Percentiles rank a stretch among this genome's conserved stretches.
phyloP scores from a whole-genome alignment of 2,329 filamentous ascomycete genomes.

The Rhynchosporium graminicola region DNA sequence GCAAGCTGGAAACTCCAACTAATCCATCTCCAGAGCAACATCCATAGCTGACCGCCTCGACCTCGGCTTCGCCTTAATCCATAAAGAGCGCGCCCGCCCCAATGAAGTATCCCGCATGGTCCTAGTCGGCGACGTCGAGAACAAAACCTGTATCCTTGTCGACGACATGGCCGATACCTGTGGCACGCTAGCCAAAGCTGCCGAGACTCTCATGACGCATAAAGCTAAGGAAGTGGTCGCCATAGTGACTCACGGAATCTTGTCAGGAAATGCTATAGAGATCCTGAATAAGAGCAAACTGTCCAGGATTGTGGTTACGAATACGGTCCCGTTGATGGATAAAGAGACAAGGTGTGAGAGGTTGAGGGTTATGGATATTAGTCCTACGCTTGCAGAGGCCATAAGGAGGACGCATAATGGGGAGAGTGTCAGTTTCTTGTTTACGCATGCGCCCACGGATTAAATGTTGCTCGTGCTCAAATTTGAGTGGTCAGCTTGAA shows the following conservation, averaged over 20 bases:
- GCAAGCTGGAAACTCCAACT: no score
- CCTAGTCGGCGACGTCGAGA: constrained; percentile 89
- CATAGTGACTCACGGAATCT: constrained; percentile 91
- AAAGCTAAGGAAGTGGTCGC: constrained; percentile 87
- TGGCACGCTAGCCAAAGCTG: constrained; percentile 84
- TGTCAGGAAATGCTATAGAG: constrained; percentile 85
- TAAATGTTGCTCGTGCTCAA: constrained; percentile 25
- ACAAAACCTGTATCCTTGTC: constrained; percentile 92
- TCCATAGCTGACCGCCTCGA: constrained; percentile 91
- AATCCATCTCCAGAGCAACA: constrained; percentile 61
- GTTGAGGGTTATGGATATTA: constrained; percentile 90
- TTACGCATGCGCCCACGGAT: constrained; percentile 63
- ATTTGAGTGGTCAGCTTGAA: not conserved
- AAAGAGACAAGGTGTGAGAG: constrained; percentile 78
- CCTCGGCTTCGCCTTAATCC: constrained; percentile 88
- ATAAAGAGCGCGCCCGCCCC: constrained; percentile 90
- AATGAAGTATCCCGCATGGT: constrained; percentile 94
- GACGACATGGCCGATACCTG: constrained; percentile 95
- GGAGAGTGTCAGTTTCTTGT: constrained; percentile 66
- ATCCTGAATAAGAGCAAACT: constrained; percentile 69
- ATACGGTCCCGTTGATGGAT: constrained; percentile 79
- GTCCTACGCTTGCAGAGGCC: constrained; percentile 75
- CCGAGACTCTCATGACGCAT: constrained; percentile 82
- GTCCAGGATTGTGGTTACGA: constrained; percentile 82
- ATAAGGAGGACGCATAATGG: constrained; percentile 70